Evolutionary conservation across 2,329 filamentous ascomycete genomes (phyloP).

Genomic region (Arthrinium phaeospermum): DNA sequence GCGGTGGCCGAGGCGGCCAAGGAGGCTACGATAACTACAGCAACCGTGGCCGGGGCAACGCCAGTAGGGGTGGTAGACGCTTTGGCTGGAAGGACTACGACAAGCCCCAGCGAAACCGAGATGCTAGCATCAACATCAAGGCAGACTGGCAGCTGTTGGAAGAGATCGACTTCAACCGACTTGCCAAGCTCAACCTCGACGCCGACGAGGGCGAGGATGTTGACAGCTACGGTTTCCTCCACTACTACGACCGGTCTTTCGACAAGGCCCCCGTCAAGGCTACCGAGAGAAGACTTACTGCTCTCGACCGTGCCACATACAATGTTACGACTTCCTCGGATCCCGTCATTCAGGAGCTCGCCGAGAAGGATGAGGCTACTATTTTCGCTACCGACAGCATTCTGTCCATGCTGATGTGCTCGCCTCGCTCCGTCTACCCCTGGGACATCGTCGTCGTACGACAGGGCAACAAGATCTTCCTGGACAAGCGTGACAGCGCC

Average conservation of each 20-base stretch:
- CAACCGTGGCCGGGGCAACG: conserved; percentile 71
- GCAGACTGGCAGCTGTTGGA: conserved; percentile 94
- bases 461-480: conserved; percentile 95
- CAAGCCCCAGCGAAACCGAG: conserved; percentile 94
- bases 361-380: conserved; percentile 93
- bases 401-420: conserved; percentile 99
- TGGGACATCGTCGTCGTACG: conserved; percentile 97
- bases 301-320: conserved; percentile 93
- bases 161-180: conserved; percentile 97
- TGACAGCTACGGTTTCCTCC: conserved; percentile 94
- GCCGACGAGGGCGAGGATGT: conserved; percentile 94
- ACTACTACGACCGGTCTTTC: conserved; percentile 96
- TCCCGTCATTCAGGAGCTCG: conserved; percentile 94
- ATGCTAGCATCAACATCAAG: conserved; percentile 95
- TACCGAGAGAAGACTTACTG: conserved; percentile 83
- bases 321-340: conserved; percentile 97
- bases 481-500: conserved; percentile 97
- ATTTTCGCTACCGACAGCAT: conserved; percentile 98
- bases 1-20: conserved; percentile 71
- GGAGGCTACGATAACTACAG: conserved; percentile 72
- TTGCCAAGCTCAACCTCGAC: conserved; percentile 94
- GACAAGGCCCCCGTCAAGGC: conserved; percentile 93
- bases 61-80: conserved; percentile 77
- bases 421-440: conserved; percentile 93
- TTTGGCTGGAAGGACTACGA: conserved; percentile 99